Evolutionary conservation across 2,329 filamentous ascomycete species (phyloP), one percentile per base, ranked within the genome.

Genomic region (Colletotrichum truncatum): DNA sequence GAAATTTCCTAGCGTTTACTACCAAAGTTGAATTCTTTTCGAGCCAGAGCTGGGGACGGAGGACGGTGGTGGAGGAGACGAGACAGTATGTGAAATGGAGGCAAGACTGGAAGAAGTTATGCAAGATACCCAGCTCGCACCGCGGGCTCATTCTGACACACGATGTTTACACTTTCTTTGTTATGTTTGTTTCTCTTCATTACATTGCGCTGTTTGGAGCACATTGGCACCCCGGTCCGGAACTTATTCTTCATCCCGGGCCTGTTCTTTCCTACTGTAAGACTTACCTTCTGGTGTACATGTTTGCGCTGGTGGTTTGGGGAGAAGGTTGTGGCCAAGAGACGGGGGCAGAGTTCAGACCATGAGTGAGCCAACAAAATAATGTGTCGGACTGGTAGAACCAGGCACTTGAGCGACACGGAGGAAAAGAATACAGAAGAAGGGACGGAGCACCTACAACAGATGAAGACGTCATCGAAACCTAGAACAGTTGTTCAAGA

Each of bases 111-210:
- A 68, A 66, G 69, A 70, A 71, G 68, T 65, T 70, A 71, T 71
- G 71, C 74, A 75, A 78, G 76, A 79, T 79, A 79, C 77, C 77
- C 77, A 78, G 76, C 75, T 77, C 73, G 70, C 72, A 72, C 69
- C 66, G 69, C 73, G 74, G 74, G 73, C 74, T 76, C 75, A 74
- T 75, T 74, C 74, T 73, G 71, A 73, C 72, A 70, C 71, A 73
- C 72, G 67, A 74, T 68, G 67, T 58, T 64, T 68, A 67, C 56
- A 61, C 64, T 65, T 65, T 65, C 52, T 59, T 61, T 67, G 34
- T 61, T 55, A 55, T 30, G 53, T 68, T 52, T 55, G 34, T 46
- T 67, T 64, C 41, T 23, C 28, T 67, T 66, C 52, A 45, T 45
- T 30, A 63, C 39, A 51, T 53, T 64, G 57, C 57, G 57, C 62